Conservation (phyloP, 2,329 filamentous ascomycete genomes). For the Fusarium buharicum region DNA sequence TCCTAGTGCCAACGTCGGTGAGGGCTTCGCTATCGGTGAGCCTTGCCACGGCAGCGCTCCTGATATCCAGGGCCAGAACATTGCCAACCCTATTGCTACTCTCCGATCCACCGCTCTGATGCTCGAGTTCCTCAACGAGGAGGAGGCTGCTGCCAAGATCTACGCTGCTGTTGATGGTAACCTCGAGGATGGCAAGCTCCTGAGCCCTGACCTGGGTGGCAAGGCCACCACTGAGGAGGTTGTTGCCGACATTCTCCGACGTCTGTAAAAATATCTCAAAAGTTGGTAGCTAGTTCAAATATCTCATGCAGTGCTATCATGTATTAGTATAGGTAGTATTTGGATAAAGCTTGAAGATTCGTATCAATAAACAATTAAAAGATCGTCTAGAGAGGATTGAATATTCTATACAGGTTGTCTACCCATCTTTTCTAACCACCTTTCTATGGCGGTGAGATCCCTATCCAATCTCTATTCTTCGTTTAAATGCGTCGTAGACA, state of each 20-base stretch:
- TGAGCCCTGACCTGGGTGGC: conserved; percentile 92
- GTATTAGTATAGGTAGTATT: conserved; percentile 1
- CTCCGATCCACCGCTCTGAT: conserved; percentile 91
- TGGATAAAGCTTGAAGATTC: conserved; percentile 7
- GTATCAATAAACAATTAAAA: conserved; percentile 5
- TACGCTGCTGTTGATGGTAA: conserved; percentile 93
- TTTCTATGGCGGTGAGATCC: background rate
- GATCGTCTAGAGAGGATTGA: conserved; percentile 40
- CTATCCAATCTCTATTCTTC: conserved; percentile 19
- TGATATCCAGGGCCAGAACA: conserved; percentile 91
- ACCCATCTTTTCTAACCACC: conserved; percentile 24
- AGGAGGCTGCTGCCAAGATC: conserved; percentile 86
- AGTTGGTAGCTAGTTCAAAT: conserved; percentile 16
- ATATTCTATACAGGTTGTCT: conserved; percentile 36
- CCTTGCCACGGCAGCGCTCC: conserved; percentile 97
- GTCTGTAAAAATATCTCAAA: conserved; percentile 66
- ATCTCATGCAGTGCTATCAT: conserved; percentile 1
- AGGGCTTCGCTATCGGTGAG: conserved; percentile 95
- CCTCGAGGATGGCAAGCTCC: conserved; percentile 80
- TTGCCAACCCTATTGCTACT: conserved; percentile 97
- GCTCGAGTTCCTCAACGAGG: conserved; percentile 94
- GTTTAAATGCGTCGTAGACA: conserved; percentile 35
- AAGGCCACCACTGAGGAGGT: conserved; percentile 87
- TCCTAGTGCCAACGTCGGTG: conserved; percentile 93
- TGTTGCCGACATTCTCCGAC: conserved; percentile 84